These are phyloP conservation scores for Starmera caribaea DNA, from an alignment of 805 yeast species.

Conservation along the genomic window DNA sequence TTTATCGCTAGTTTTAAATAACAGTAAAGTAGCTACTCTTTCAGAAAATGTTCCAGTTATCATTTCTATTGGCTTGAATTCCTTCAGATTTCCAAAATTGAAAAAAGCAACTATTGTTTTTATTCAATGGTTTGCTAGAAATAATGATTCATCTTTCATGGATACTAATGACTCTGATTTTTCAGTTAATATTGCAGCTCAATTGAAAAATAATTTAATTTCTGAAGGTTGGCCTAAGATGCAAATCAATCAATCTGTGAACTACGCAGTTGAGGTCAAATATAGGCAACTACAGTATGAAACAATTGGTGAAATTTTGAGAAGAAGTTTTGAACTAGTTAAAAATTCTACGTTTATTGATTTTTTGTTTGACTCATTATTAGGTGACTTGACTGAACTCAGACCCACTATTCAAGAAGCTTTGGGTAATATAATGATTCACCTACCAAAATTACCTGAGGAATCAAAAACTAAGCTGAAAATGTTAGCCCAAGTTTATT, in stretches of 20 bases:
- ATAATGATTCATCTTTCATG: conserved; percentile 11
- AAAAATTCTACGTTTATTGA: conserved; percentile 43
- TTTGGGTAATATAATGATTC: conserved; percentile 46
- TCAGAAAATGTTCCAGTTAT: conserved; percentile 34
- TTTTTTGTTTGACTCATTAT: conserved; percentile 63
- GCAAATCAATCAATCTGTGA: conserved; percentile 27
- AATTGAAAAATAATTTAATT: conserved; percentile 41
- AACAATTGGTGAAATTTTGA: conserved; percentile 60
- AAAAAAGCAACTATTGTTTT: conserved; percentile 52
- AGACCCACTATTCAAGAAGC: conserved; percentile 65
- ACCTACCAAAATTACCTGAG: conserved; percentile 30
- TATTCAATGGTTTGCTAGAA: conserved; percentile 47
- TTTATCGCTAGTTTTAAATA: conserved; percentile 32
- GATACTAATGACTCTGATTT: conserved; percentile 11
- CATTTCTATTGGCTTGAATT: conserved; percentile 49
- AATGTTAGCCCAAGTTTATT: conserved; percentile 23
- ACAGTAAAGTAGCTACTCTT: conserved; percentile 42
- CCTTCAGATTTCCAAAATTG: conserved; percentile 37
- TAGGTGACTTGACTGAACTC: conserved; percentile 52
- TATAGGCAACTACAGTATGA: conserved; percentile 67
- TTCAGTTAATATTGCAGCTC: conserved; percentile 36
- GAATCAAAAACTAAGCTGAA: conserved; percentile 34
- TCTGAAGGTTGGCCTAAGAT: conserved; percentile 54
- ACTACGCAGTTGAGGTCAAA: conserved; percentile 22
- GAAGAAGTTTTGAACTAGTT: conserved; percentile 32